Evolutionary conservation across 257 asterid species (phyloP), one percentile per base, ranked within the genome.

Genomic region (Solanum rostratum): DNA sequence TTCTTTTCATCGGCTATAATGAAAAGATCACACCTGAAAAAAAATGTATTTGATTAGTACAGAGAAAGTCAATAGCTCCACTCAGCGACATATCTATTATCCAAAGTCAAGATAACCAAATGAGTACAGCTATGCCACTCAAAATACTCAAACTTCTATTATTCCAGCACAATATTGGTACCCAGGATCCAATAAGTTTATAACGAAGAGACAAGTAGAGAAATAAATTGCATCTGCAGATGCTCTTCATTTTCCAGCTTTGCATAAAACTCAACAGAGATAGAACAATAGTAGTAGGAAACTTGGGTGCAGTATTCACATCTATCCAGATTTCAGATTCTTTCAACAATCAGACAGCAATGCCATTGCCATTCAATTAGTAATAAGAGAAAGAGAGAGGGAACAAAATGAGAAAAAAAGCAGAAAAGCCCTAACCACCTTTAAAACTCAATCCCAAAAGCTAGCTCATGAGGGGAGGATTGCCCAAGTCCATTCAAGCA

Each of bases 1-100:
- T 93, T 92, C 91, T 94, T 95, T 83, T 89, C 99, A 86, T 92
- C 92, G 49, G 99, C 93, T 85, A 91, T 91, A 59, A 97, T 91
- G 81, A 91, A 88, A 89, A 97, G 91, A 90, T 95, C 98, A 81
- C 93, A 91, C 90, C 93, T 91, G 90, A 86, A 68, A 60, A 5
- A 24, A 9, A 27, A 87, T 70, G 37, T 52, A 74, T 69, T 79
- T 14, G 46, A 83, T 81, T 41, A 82, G 55, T 69, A 20, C 14
- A 66, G 62, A 50, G 65, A 27, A 78, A 27, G 43, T 16, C 82
- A 18, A n/a, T 10, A 74, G 22, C 59, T 45, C 41, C 10, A 1
- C 29, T 49, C 27, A 16, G 24, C 55, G n/a, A 43, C 33, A n/a
- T 43, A 71, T 41, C 39, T 71, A 20, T 54, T 10, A 43, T 69